Base-by-base conservation (phyloP, 768 basidiomycete genomes). In the Russula abietina region DNA sequence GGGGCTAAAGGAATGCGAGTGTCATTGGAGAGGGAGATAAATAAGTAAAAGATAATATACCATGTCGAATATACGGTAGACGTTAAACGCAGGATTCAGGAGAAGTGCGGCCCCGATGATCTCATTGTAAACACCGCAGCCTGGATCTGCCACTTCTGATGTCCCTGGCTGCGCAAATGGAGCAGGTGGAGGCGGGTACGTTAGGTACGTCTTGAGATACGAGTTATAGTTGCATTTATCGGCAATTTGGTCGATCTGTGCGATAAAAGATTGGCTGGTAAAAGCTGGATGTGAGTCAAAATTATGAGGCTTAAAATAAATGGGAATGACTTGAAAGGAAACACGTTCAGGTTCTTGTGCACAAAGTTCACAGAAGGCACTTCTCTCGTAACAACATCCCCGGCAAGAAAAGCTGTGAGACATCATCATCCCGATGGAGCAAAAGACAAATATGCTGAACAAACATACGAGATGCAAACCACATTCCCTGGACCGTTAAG, bases 61-160 rank as follows among this genome's bases (percentile, higher is more conserved):
- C 54, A 66, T 65, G 33, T 68, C 67, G 22, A 57, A 66, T 48
- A 68, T 60, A 32, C 65, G 67, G 48, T 57, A 62, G 17, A 63
- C 1, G 43, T 66, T 49, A 57, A 68, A 68, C 11, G 67, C 67
- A 16, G 67, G 67, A 22, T 68, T 68, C 39, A 66, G 48, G 39
- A 39, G 26, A 14, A 62, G 33, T 5, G 59, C 67, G 1, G 67
- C 65, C 6, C 1, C 11, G 4, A 51, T 0, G 22, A 68, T 66
- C 38, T 38, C 43, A 4, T 1, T 22, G 10, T 3, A 55, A n/a
- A 66, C 55, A 16, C 62, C 67, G 28, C 65, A 68, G 12, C 65
- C 67, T 10, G 57, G 51, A 19, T 57, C 61, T 1, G 38, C 43
- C 22, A 41, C 54, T n/a, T 10, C 3, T 8, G 66, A 65, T 24